These are phyloP conservation scores for Asterophora parasitica DNA, from an alignment of 768 basidiomycete genomes.

Conservation along the genomic window DNA sequence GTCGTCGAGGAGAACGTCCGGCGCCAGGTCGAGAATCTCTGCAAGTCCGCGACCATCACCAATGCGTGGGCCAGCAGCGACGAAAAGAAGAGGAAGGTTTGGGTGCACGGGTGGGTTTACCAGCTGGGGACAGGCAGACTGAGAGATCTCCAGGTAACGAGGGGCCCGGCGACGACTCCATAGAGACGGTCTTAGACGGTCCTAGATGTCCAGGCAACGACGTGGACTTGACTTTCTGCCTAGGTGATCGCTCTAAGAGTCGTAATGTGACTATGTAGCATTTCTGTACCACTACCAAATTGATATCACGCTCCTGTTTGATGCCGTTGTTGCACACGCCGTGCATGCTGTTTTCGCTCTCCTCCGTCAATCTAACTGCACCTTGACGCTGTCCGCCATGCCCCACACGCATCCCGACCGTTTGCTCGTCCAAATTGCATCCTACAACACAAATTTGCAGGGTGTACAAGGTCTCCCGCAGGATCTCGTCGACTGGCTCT, in stretches of 20 bases:
- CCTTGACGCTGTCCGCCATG: not conserved
- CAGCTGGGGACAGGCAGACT: conserved; percentile 55
- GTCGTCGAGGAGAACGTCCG: conserved; percentile 61
- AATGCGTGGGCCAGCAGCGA: conserved; percentile 44
- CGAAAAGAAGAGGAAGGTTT: conserved; percentile 39
- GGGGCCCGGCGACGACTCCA: conserved; percentile 23
- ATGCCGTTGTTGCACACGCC: not conserved
- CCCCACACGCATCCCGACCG: conserved; percentile 12
- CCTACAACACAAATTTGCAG: conserved; percentile 91
- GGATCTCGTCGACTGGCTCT: conserved; percentile 89
- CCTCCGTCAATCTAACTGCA: not conserved
- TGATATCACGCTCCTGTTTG: not conserved
- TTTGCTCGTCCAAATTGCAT: conserved; percentile 73
- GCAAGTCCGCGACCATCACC: conserved; percentile 38
- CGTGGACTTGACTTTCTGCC: no score
- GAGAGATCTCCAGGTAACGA: conserved; percentile 49
- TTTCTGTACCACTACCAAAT: not conserved
- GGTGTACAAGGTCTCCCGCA: conserved; percentile 69
- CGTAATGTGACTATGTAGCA: no score
- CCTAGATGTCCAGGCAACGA: no score
- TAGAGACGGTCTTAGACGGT: not conserved
- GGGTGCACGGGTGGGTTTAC: conserved; percentile 73
- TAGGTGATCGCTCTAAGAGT: no score
- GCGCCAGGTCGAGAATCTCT: conserved; percentile 47
- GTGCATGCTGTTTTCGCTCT: not conserved